These are phyloP conservation scores for Stipa capillata DNA, from an alignment of 176 grass and related monocot genomes.

Conservation along the genomic window DNA sequence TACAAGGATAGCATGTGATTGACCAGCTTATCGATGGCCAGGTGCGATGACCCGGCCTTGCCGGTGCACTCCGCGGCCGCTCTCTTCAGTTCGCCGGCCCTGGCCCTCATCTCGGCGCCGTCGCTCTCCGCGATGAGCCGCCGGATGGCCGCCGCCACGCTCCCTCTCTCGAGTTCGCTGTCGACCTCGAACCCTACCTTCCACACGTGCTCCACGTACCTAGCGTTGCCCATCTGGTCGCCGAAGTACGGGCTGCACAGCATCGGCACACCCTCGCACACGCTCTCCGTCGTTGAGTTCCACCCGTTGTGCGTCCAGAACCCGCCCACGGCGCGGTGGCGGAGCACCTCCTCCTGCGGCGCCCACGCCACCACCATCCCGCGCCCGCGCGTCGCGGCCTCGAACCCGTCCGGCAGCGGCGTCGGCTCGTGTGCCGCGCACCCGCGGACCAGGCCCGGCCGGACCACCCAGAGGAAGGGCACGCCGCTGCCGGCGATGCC, in stretches of 20 bases:
- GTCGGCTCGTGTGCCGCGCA: not conserved
- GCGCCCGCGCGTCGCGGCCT: not conserved
- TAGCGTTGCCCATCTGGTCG: no score
- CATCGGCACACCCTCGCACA: slow-evolving; percentile 39
- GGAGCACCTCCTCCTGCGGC: slow-evolving; percentile 40
- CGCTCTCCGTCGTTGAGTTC: slow-evolving; percentile 40
- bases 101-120: slow-evolving; percentile 5
- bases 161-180: not conserved
- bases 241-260: slow-evolving; percentile 32
- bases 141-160: slow-evolving; percentile 3
- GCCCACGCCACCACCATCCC: slow-evolving; percentile 32
- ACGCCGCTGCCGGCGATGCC: slow-evolving; percentile 29
- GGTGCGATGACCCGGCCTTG: not conserved
- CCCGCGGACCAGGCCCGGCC: not conserved
- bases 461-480: slow-evolving; percentile 36
- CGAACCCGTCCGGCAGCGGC: not conserved
- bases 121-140: slow-evolving; percentile 1
- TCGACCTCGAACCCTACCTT: slow-evolving; percentile 6
- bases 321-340: slow-evolving; percentile 31
- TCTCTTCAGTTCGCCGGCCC: slow-evolving; percentile 7
- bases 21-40: slow-evolving; percentile 1
- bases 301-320: slow-evolving; percentile 46
- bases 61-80: not conserved
- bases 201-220: slow-evolving; percentile 39
- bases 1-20: not conserved